Evolutionary conservation across 2,329 filamentous ascomycete genomes (phyloP), one percentile per base, ranked within the genome.

Genomic region (Pseudohalonectria lignicola): DNA sequence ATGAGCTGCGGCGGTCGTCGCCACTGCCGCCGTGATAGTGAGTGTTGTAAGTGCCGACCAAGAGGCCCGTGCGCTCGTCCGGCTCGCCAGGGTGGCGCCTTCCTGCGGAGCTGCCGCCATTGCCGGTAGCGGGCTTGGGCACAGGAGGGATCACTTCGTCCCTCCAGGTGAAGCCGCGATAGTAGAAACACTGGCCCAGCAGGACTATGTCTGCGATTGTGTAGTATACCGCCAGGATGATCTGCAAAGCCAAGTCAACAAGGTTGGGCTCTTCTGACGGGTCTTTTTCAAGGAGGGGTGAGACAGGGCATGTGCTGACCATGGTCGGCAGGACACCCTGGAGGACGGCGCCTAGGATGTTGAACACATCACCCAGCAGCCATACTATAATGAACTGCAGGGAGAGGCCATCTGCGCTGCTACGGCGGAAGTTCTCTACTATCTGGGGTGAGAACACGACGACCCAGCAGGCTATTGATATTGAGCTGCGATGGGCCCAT

Each of bases 401-500:
- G 2, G 48, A 50, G 12, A 50, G 41, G 18, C 48, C 48, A 15
- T 50, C 48, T 21, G 48, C 48, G 19, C 40, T 48, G 30, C 45
- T 38, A 6, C 48, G 48, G 10, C 48, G 47, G 37, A 50, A 50
- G 41, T 50, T 50, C 31, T 50, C 48, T 33, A 49, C 81, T 50
- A 98, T 95, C 51, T 98, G 92, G 2, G 92, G 92, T 1, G 86
- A 92, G 64, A 95, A 98, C 41, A 98, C 92, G 26, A 96, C 86
- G 41, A 96, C 84, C 92, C 92, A 95, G 57, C 88, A 95, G 36
- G 88, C 88, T 55, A 98, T 95, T 33, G 86, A 94, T 49, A 98
- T 88, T 8, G 88, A 94, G 26, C 34, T 50, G 23, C 32, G n/a
- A n/a, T n/a, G n/a, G n/a, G n/a, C n/a, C n/a, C n/a, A n/a, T n/a